Evolutionary conservation across 208 protist genomes (phyloP).

Genomic region (Crithidia brevicula): DNA sequence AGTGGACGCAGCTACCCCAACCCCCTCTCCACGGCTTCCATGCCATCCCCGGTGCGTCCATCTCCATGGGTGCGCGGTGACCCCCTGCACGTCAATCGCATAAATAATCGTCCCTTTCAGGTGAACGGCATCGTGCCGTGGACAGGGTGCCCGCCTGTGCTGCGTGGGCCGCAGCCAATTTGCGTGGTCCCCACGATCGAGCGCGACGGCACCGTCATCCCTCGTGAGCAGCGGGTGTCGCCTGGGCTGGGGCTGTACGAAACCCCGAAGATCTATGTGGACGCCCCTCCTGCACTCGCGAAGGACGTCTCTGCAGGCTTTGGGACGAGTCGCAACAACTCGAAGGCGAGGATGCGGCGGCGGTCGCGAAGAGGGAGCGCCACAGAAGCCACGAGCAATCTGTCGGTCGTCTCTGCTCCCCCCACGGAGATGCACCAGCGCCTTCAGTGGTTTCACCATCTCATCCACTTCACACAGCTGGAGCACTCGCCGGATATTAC

Average conservation of each 20-base stretch:
- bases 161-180: slow-evolving; percentile 30
- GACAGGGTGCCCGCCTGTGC: slow-evolving; percentile 30
- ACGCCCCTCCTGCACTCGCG: neutral
- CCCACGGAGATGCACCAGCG: neutral
- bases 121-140: slow-evolving; percentile 33
- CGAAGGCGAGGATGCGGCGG: neutral
- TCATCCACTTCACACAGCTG: slow-evolving; percentile 26
- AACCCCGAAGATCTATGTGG: slow-evolving; percentile 21
- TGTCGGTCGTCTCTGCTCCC: neutral
- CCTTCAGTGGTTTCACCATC: slow-evolving; percentile 21
- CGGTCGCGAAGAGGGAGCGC: neutral
- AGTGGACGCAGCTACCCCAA: neutral
- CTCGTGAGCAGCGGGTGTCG: slow-evolving; percentile 27
- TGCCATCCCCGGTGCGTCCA: neutral
- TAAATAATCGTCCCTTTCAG: slow-evolving; percentile 19
- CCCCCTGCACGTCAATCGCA: slow-evolving; percentile 10
- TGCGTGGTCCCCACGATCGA: slow-evolving; percentile 30
- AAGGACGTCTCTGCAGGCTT: too few relatives aligned
- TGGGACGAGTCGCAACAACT: too few relatives aligned
- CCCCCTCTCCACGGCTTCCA: slow-evolving; percentile 6
- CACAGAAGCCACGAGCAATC: neutral
- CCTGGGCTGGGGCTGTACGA: slow-evolving; percentile 24
- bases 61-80: slow-evolving; percentile 4
- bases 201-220: slow-evolving; percentile 20
- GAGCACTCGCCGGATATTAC: slow-evolving; percentile 10